Evolutionary conservation across 768 basidiomycete genomes (phyloP).

Genomic region (Fistulinella prunicolor): DNA sequence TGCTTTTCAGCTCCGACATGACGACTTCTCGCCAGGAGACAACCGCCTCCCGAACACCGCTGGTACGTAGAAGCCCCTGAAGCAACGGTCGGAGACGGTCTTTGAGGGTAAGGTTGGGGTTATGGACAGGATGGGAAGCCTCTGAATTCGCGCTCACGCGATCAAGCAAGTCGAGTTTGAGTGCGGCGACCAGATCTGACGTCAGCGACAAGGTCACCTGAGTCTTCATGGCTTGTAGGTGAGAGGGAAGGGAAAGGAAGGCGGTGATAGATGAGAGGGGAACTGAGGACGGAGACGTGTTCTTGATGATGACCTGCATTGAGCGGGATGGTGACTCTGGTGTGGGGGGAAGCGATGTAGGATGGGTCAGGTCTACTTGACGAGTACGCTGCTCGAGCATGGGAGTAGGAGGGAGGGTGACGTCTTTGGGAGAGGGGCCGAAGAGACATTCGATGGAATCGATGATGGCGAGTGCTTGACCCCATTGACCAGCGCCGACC

Average conservation of each 20-base stretch:
- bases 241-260: slow-evolving; percentile 71
- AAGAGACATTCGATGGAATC: slow-evolving; percentile 65
- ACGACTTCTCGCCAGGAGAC: slow-evolving; percentile 70
- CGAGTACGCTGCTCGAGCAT: slow-evolving; percentile 3
- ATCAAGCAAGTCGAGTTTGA: slow-evolving; percentile 63
- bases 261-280: slow-evolving; percentile 68
- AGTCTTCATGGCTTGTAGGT: slow-evolving; percentile 65
- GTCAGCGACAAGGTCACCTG: slow-evolving; percentile 78
- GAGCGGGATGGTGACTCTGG: slow-evolving; percentile 28
- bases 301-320: slow-evolving; percentile 24
- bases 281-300: slow-evolving; percentile 35
- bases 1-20: slow-evolving; percentile 53
- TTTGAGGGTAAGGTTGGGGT: slow-evolving; percentile 44
- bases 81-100: slow-evolving; percentile 72
- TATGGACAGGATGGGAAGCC: slow-evolving; percentile 11
- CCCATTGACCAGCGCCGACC: slow-evolving; percentile 86
- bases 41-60: slow-evolving; percentile 64
- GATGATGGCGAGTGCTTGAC: slow-evolving; percentile 74
- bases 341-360: slow-evolving; percentile 36
- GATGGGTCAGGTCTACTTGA: slow-evolving; percentile 18
- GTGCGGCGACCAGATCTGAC: slow-evolving; percentile 68
- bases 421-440: slow-evolving; percentile 27
- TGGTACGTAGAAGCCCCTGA: slow-evolving; percentile 72
- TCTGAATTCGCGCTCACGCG: slow-evolving; percentile 38
- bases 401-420: slow-evolving; percentile 3